Conservation (phyloP, 2,329 filamentous ascomycete species). For the Cadophora malorum region DNA sequence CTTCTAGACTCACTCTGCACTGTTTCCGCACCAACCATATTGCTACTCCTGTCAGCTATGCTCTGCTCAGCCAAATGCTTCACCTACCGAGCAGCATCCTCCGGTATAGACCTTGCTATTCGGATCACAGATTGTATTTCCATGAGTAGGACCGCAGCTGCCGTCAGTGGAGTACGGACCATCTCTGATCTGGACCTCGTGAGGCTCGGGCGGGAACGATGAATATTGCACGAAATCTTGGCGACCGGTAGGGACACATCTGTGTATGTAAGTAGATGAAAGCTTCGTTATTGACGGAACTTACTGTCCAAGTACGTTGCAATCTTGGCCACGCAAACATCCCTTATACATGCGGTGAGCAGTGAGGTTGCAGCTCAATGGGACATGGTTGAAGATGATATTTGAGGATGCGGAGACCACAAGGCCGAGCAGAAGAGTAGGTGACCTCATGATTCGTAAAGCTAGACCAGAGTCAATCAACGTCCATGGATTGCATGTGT, state of each 20-base stretch:
- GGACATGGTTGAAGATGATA: constrained; percentile 55
- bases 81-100: constrained; percentile 51
- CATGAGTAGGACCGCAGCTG: constrained; percentile 45
- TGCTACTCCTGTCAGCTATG: constrained; percentile 29
- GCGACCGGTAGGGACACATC: constrained; percentile 37
- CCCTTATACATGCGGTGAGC: constrained; percentile 42
- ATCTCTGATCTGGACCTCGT: constrained; percentile 35
- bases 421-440: constrained; percentile 42
- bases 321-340: constrained; percentile 44
- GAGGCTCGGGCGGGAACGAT: constrained; percentile 23
- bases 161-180: constrained; percentile 49
- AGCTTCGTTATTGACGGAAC: constrained; percentile 9
- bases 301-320: constrained; percentile 38
- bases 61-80: neutral
- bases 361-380: constrained; percentile 50
- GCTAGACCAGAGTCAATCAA: constrained; percentile 14
- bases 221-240: constrained; percentile 27
- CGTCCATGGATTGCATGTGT: neutral
- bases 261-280: constrained; percentile 28
- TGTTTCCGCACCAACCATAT: constrained; percentile 52
- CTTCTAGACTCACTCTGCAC: constrained; percentile 39
- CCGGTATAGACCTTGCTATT: constrained; percentile 53
- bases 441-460: constrained; percentile 40
- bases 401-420: constrained; percentile 51
- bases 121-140: constrained; percentile 47